Conservation (phyloP, 1,139 yeast species). For the Blastobotrys illinoisensis region DNA sequence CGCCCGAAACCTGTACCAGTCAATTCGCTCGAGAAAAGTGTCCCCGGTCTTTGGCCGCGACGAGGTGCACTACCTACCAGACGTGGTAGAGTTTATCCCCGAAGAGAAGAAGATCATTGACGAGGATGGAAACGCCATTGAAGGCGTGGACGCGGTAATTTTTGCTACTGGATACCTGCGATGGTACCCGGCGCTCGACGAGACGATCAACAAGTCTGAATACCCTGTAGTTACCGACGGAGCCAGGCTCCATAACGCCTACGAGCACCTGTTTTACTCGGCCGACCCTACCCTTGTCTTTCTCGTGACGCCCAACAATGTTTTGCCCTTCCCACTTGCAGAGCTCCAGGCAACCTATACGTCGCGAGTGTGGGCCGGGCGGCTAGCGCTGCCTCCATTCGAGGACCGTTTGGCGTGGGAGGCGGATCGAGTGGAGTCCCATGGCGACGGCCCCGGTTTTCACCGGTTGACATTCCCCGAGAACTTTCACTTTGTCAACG, state of each 20-base stretch:
- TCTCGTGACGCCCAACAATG: slow-evolving; percentile 46
- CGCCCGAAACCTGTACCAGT: slow-evolving; percentile 42
- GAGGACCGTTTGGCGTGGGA: slow-evolving; percentile 42
- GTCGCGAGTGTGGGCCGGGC: slow-evolving; percentile 50
- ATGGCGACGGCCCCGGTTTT: slow-evolving; percentile 41
- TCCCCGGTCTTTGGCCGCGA: slow-evolving; percentile 43
- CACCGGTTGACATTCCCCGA: slow-evolving; percentile 45
- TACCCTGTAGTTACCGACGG: slow-evolving; percentile 41
- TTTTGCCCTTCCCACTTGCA: slow-evolving; percentile 54
- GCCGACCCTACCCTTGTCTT: slow-evolving; percentile 54
- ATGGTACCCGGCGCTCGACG: slow-evolving; percentile 42
- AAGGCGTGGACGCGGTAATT: slow-evolving; percentile 45
- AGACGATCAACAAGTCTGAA: slow-evolving; percentile 12
- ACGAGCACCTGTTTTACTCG: slow-evolving; percentile 48
- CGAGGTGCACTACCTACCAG: slow-evolving; percentile 11
- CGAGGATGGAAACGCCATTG: slow-evolving; percentile 18
- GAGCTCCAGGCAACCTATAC: slow-evolving; percentile 56
- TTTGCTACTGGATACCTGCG: slow-evolving; percentile 63
- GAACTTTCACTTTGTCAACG: slow-evolving; percentile 43
- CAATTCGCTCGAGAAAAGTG: slow-evolving; percentile 40
- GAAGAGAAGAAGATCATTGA: slow-evolving; percentile 11
- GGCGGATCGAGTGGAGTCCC: slow-evolving; percentile 30
- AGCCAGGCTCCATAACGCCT: slow-evolving; percentile 43
- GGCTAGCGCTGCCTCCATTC: slow-evolving; percentile 41
- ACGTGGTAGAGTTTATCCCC: slow-evolving; percentile 12